Conservation (phyloP, 2,329 filamentous ascomycete genomes). For the Hypoxylon sp. region DNA sequence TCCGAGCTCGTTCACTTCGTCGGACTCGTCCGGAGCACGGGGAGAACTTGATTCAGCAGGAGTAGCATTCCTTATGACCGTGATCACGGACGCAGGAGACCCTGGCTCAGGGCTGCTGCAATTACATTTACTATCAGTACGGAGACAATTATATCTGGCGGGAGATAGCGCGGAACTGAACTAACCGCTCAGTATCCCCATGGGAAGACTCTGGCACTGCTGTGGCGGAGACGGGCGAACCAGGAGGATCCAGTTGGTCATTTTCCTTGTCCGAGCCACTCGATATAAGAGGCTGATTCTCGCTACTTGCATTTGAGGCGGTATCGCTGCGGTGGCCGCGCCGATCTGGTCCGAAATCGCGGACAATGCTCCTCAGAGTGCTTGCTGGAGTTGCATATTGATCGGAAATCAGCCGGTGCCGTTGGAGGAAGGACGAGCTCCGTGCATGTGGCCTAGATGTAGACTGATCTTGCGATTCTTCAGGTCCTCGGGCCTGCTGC, state of each 20-base stretch:
- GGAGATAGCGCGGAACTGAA: background rate
- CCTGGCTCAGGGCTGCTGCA: background rate
- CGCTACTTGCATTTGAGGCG: background rate
- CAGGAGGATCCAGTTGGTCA: background rate
- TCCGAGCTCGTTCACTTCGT: background rate
- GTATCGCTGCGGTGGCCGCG: background rate
- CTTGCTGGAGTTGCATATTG: background rate
- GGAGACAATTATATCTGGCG: background rate
- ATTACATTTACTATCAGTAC: conserved; percentile 3
- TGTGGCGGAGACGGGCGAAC: background rate
- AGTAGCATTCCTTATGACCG: background rate
- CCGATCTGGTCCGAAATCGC: background rate
- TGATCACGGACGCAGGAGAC: background rate
- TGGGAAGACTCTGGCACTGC: background rate
- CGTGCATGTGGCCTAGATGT: background rate
- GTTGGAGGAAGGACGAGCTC: background rate
- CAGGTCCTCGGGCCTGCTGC: background rate
- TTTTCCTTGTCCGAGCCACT: background rate
- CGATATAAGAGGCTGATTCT: background rate
- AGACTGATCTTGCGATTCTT: background rate
- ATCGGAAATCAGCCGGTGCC: background rate
- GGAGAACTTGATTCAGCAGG: background rate
- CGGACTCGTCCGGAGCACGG: background rate
- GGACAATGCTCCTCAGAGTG: background rate
- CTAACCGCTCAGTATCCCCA: conserved; percentile 4